These are phyloP conservation scores for Microdochium bolleyi DNA, from an alignment of 2,329 filamentous ascomycete genomes.

Conservation along the genomic window DNA sequence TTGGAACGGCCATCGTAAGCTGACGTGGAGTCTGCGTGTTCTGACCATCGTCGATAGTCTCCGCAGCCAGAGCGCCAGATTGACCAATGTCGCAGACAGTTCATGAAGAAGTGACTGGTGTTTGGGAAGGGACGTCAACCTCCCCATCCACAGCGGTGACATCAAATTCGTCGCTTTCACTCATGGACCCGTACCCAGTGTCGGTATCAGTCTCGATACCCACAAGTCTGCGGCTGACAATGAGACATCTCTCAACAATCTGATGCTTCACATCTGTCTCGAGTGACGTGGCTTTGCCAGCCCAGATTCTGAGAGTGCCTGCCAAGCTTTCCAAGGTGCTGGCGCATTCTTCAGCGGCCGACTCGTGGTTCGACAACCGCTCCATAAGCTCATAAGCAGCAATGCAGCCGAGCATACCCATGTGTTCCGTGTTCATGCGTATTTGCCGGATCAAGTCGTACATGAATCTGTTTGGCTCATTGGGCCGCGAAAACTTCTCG, in stretches of 20 bases:
- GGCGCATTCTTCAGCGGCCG: slow-evolving; percentile 37
- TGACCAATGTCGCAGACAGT: too few species aligned
- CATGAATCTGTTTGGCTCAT: slow-evolving; percentile 32
- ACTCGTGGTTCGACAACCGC: slow-evolving; percentile 36
- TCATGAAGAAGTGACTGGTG: background rate
- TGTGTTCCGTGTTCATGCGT: slow-evolving; percentile 24
- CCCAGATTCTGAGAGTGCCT: slow-evolving; percentile 52
- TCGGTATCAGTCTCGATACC: slow-evolving; percentile 50
- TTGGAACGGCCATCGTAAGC: too few species aligned
- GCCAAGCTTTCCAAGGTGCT: slow-evolving; percentile 47
- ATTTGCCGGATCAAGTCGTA: slow-evolving; percentile 41
- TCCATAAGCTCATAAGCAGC: slow-evolving; percentile 52
- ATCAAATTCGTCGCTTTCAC: slow-evolving; percentile 29
- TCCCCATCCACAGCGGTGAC: background rate
- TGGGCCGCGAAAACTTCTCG: slow-evolving; percentile 29
- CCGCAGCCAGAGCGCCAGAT: too few species aligned
- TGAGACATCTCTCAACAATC: slow-evolving; percentile 47
- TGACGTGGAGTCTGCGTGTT: too few species aligned
- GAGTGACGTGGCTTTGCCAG: slow-evolving; percentile 44
- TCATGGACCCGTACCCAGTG: slow-evolving; percentile 51
- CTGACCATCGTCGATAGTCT: too few species aligned
- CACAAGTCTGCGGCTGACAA: slow-evolving; percentile 46
- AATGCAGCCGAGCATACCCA: slow-evolving; percentile 52
- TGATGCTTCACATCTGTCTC: slow-evolving; percentile 39
- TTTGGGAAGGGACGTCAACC: background rate